Conservation (phyloP, 805 yeast genomes). For the Nakazawaea holstii region DNA sequence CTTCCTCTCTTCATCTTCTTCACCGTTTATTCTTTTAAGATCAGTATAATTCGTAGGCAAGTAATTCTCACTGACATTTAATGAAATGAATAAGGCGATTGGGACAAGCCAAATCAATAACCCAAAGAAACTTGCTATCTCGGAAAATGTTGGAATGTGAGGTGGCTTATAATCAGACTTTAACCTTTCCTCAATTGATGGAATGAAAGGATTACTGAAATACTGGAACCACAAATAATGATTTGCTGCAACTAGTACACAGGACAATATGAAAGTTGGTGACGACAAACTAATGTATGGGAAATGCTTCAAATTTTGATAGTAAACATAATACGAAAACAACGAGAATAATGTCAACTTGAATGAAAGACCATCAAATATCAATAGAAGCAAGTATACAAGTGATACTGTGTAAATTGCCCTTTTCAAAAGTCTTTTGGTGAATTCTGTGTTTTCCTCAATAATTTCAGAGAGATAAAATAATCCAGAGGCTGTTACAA, state of each 20-base stretch:
- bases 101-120: constrained; percentile 92
- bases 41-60: constrained; percentile 48
- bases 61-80: constrained; percentile 87
- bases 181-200: constrained; percentile 59
- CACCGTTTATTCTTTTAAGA: constrained; percentile 19
- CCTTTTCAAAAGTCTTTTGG: constrained; percentile 62
- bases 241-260: constrained; percentile 67
- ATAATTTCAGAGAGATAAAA: constrained; percentile 89
- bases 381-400: constrained; percentile 48
- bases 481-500: constrained; percentile 77
- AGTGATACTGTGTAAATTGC: constrained; percentile 59
- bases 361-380: constrained; percentile 79
- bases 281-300: constrained; percentile 77
- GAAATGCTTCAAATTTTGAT: constrained; percentile 72
- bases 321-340: constrained; percentile 64
- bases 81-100: constrained; percentile 82
- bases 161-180: constrained; percentile 57
- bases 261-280: constrained; percentile 64
- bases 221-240: constrained; percentile 89
- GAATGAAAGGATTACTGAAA: constrained; percentile 68
- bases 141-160: constrained; percentile 74
- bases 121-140: constrained; percentile 94
- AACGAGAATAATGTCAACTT: constrained; percentile 62
- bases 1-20: constrained; percentile 27
- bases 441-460: constrained; percentile 87